phyloP scores from a whole-genome alignment of 805 yeast genomes.

The Zygotorulaspora sp. region DNA sequence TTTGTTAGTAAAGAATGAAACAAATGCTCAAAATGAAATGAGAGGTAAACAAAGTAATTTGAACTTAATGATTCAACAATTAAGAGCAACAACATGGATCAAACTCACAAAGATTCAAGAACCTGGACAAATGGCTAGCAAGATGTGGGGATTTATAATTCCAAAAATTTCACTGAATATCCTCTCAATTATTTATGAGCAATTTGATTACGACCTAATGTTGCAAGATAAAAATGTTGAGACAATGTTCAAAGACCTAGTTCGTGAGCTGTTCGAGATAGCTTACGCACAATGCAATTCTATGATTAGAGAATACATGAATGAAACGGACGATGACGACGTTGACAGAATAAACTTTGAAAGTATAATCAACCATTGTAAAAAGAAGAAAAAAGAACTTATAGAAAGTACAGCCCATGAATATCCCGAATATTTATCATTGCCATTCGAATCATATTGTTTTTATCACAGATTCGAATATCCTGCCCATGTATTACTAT shows the following conservation, averaged over 20 bases:
- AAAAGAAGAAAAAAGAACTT: constrained; percentile 23
- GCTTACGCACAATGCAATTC: constrained; percentile 25
- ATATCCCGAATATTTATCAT: constrained; percentile 32
- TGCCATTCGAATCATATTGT: constrained; percentile 36
- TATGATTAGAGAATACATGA: constrained; percentile 12
- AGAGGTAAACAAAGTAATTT: constrained; percentile 7
- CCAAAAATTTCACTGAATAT: constrained; percentile 32
- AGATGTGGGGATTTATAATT: constrained; percentile 30
- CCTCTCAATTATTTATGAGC: constrained; percentile 33
- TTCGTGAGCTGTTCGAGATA: constrained; percentile 28
- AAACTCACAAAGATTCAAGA: constrained; percentile 11
- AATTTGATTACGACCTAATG: constrained; percentile 28
- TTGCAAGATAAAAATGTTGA: constrained; percentile 24
- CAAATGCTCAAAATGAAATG: constrained; percentile 11
- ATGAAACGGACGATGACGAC: not conserved
- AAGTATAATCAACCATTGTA: constrained; percentile 19
- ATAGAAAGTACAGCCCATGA: constrained; percentile 27
- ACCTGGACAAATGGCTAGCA: constrained; percentile 24
- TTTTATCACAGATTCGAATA: constrained; percentile 33
- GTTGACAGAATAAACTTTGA: constrained; percentile 17
- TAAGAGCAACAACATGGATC: constrained; percentile 24
- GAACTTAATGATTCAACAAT: constrained; percentile 9
- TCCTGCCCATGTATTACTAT: constrained; percentile 32
- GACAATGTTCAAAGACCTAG: constrained; percentile 27
- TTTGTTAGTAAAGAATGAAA: constrained; percentile 8